phyloP scores from a whole-genome alignment of 768 basidiomycete species.

The Pluteus cervinus region DNA sequence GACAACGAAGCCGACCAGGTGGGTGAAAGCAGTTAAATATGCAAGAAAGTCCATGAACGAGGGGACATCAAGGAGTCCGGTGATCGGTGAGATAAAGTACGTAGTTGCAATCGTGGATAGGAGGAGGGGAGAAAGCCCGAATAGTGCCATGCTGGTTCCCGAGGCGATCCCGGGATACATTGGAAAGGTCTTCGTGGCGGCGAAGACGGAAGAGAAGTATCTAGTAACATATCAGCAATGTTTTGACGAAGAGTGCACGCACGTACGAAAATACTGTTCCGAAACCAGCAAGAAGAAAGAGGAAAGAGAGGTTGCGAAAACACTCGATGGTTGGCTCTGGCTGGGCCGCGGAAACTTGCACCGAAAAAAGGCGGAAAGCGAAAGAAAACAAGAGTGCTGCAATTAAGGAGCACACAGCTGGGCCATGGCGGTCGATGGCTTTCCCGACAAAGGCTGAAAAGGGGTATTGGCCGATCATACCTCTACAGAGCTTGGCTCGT shows the following conservation, averaged over 20 bases:
- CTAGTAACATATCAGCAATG: conserved; percentile 15
- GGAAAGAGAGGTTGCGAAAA: conserved; percentile 47
- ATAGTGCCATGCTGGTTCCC: conserved; percentile 63
- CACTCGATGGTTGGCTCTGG: conserved; percentile 33
- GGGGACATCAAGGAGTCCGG: conserved; percentile 37
- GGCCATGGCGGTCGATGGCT: conserved; percentile 60
- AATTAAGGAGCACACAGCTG: conserved; percentile 59
- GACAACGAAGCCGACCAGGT: conserved; percentile 47
- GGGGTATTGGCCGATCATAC: conserved; percentile 79
- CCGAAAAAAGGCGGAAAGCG: conserved; percentile 61
- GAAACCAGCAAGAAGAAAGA: conserved; percentile 59
- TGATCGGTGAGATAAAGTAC: conserved; percentile 47
- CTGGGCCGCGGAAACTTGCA: conserved; percentile 41
- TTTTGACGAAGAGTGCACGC: not conserved
- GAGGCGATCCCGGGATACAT: conserved; percentile 58
- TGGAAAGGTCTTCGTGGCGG: conserved; percentile 69
- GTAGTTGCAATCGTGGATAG: conserved; percentile 58
- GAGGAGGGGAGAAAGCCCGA: conserved; percentile 78
- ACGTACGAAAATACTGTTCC: conserved; percentile 72
- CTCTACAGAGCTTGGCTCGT: conserved; percentile 35
- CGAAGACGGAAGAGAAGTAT: conserved; percentile 71
- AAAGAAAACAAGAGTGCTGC: conserved; percentile 51
- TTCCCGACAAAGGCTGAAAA: conserved; percentile 66
- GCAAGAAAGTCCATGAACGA: conserved; percentile 55
- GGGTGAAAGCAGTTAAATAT: conserved; percentile 41